Conservation (phyloP, 2,329 filamentous ascomycete species). For the Neonectria ditissima region DNA sequence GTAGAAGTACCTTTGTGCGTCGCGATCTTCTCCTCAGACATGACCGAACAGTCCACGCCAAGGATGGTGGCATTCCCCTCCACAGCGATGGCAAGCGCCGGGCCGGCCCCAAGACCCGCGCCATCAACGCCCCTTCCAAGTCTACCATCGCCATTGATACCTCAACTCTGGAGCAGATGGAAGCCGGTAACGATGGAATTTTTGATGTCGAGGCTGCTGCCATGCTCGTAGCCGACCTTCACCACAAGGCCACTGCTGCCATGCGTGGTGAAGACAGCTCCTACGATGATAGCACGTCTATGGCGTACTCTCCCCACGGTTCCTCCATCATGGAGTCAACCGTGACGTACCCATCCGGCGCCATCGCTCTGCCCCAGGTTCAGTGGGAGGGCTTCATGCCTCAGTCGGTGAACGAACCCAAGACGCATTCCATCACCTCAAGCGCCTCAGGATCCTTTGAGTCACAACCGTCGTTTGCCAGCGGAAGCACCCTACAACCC, state of each 20-base stretch:
- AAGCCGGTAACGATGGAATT: conserved; percentile 88
- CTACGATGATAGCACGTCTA: conserved; percentile 69
- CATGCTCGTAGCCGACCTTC: conserved; percentile 98
- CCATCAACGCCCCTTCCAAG: conserved; percentile 76
- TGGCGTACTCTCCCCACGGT: conserved; percentile 79
- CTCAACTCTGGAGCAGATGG: conserved; percentile 90
- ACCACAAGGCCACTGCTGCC: conserved; percentile 88
- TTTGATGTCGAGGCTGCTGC: conserved; percentile 97
- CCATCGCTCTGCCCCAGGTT: conserved; percentile 86
- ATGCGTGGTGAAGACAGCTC: conserved; percentile 69
- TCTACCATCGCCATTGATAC: conserved; percentile 83
- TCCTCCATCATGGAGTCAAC: conserved; percentile 81
- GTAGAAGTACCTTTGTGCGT: conserved; percentile 96
- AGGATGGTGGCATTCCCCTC: conserved; percentile 93
- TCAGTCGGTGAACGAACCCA: conserved; percentile 75
- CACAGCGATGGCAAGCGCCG: conserved; percentile 95
- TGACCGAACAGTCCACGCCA: conserved; percentile 97
- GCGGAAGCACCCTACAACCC: conserved; percentile 67
- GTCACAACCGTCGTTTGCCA: conserved; percentile 72
- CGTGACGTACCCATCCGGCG: conserved; percentile 80
- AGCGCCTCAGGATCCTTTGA: conserved; percentile 76
- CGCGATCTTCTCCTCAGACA: conserved; percentile 96
- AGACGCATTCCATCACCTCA: conserved; percentile 79
- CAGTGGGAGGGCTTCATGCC: conserved; percentile 93
- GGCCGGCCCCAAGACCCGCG: conserved; percentile 74